Evolutionary conservation across 148 eudicot species (phyloP).

Genomic region (Camellia sinensis): DNA sequence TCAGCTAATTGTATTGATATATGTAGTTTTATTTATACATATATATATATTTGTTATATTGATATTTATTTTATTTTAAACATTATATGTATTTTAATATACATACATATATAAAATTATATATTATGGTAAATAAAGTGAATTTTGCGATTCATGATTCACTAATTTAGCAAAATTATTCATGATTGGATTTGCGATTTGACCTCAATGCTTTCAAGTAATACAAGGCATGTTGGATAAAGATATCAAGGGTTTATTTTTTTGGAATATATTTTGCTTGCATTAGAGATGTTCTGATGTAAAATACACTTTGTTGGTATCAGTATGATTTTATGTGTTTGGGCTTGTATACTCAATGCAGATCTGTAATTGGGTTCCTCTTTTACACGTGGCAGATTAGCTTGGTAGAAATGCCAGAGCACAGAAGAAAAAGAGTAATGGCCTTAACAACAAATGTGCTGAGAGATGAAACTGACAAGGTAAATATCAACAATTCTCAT

Average conservation of each 20-base stretch:
- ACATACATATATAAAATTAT: too few species aligned
- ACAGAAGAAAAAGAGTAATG: conserved; percentile 49
- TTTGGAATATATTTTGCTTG: background rate
- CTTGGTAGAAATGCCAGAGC: conserved; percentile 76
- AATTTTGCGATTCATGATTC: too few species aligned
- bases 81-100: too few species aligned
- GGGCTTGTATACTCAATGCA: conserved; percentile 7
- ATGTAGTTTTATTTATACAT: too few species aligned
- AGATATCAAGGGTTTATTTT: background rate
- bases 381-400: conserved; percentile 62
- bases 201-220: background rate
- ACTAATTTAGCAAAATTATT: too few species aligned
- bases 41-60: too few species aligned
- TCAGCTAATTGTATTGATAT: too few species aligned
- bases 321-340: background rate
- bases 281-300: background rate
- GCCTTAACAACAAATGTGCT: conserved; percentile 67
- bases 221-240: background rate
- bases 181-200: too few species aligned
- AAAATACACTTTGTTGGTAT: background rate
- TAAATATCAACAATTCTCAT: conserved; percentile 17
- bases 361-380: conserved; percentile 10
- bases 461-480: conserved; percentile 94
- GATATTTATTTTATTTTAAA: too few species aligned
- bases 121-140: too few species aligned